Percentiles rank a stretch among this genome's conserved stretches.
phyloP scores from a whole-genome alignment of 306 rosid species.

The Hippophae tibetana region DNA sequence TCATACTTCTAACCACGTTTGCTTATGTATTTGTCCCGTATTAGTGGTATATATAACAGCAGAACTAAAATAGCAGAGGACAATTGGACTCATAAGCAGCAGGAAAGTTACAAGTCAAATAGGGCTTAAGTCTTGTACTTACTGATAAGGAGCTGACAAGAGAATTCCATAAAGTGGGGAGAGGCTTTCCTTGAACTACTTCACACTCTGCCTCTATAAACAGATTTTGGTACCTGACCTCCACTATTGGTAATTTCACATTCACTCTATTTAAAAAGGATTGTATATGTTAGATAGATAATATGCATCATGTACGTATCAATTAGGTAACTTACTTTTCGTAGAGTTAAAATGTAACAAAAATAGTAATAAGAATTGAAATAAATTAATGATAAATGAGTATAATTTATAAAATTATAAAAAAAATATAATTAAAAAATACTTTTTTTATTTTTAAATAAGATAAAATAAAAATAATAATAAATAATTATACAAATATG shows the following conservation, averaged over 20 bases:
- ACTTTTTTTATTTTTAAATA: too few species aligned
- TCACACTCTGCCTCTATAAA: slow-evolving; percentile 51
- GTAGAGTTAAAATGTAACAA: too few species aligned
- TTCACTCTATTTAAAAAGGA: slow-evolving; percentile 33
- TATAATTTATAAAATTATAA: too few species aligned
- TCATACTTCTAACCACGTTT: too few species aligned
- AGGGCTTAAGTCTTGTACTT: slow-evolving; percentile 13
- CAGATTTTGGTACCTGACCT: slow-evolving; percentile 55
- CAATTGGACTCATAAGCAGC: background rate
- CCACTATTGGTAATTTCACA: slow-evolving; percentile 47
- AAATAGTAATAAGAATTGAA: too few species aligned
- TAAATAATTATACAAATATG: too few species aligned
- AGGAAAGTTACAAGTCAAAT: background rate
- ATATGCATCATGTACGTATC: background rate
- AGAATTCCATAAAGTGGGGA: slow-evolving; percentile 34
- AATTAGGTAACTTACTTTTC: background rate
- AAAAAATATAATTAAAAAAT: too few species aligned
- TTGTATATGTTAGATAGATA: background rate
- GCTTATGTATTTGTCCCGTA: too few species aligned
- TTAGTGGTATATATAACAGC: background rate
- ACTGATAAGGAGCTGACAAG: slow-evolving; percentile 30
- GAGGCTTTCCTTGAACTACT: slow-evolving; percentile 45
- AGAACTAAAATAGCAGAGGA: background rate
- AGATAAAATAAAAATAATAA: too few species aligned
- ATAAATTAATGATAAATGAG: too few species aligned